phyloP scores from a whole-genome alignment of 2,329 filamentous ascomycete genomes.

The Botryotinia convoluta region DNA sequence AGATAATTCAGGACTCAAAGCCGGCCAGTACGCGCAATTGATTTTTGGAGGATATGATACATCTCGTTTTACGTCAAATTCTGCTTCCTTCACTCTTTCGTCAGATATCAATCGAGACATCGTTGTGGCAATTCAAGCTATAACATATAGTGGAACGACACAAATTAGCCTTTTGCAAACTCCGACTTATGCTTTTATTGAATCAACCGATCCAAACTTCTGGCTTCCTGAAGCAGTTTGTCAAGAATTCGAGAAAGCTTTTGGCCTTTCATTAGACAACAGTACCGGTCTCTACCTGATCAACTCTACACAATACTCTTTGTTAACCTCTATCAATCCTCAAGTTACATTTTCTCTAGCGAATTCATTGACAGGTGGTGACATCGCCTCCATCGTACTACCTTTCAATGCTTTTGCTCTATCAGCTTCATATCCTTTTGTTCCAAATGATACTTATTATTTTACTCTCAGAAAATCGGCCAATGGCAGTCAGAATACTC shows the following conservation, averaged over 20 bases:
- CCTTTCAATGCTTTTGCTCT: constrained; percentile 35
- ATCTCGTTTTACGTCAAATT: constrained; percentile 41
- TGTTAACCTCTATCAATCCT: constrained; percentile 31
- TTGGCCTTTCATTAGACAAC: constrained; percentile 63
- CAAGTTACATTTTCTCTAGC: constrained; percentile 35
- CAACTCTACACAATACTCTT: constrained; percentile 43
- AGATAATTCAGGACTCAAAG: constrained; percentile 21
- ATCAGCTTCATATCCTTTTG: constrained; percentile 26
- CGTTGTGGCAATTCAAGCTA: constrained; percentile 42
- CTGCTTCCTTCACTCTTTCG: constrained; percentile 41
- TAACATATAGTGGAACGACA: constrained; percentile 40
- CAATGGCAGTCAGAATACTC: constrained; percentile 39
- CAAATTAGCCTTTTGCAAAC: constrained; percentile 38
- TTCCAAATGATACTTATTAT: constrained; percentile 47
- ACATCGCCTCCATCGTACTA: constrained; percentile 35
- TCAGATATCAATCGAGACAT: constrained; percentile 42
- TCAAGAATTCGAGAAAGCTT: constrained; percentile 58
- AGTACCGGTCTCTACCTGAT: constrained; percentile 62
- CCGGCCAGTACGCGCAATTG: constrained; percentile 41
- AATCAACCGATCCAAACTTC: constrained; percentile 60
- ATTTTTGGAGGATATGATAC: constrained; percentile 44
- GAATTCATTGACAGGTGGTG: constrained; percentile 22
- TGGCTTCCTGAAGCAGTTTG: constrained; percentile 61
- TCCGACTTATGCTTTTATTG: constrained; percentile 45
- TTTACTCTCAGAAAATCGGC: constrained; percentile 41